Percentiles rank a stretch among this genome's conserved stretches.
phyloP scores from a whole-genome alignment of 192 early-diverging fungal species.

The Thamnidium elegans region DNA sequence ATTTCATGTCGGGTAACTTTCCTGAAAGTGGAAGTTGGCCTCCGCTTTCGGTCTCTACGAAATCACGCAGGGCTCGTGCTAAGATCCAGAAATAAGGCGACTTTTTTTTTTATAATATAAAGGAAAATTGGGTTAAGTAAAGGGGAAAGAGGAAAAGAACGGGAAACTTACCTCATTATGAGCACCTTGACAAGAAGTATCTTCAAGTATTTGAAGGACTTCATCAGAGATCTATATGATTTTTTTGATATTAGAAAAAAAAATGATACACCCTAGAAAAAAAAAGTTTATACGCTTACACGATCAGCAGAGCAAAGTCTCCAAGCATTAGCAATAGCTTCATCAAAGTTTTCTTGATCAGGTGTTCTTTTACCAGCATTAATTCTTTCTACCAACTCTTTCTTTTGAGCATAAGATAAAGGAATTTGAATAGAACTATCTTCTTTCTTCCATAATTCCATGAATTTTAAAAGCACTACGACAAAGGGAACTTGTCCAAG shows the following conservation, averaged over 20 bases:
- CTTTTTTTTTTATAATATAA: conserved; percentile 23
- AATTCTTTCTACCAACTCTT: conserved; percentile 65
- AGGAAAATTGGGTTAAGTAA: conserved; percentile 4
- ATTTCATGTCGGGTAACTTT: conserved; percentile 94
- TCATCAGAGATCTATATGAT: conserved; percentile 41
- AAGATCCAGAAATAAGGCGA: conserved; percentile 86
- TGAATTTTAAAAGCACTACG: conserved; percentile 73
- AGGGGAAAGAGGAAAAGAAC: neutral
- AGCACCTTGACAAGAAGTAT: conserved; percentile 54
- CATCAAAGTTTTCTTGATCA: conserved; percentile 88
- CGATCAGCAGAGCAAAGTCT: conserved; percentile 24
- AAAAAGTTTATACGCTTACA: neutral
- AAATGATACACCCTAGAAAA: neutral
- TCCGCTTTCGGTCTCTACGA: conserved; percentile 66
- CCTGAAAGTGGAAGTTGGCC: conserved; percentile 83
- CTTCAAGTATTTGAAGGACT: conserved; percentile 54
- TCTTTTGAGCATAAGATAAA: conserved; percentile 56
- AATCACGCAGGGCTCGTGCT: conserved; percentile 72
- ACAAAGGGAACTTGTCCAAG: conserved; percentile 84
- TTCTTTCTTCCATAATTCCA: conserved; percentile 69
- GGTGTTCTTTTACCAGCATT: conserved; percentile 49
- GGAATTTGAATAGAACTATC: conserved; percentile 66
- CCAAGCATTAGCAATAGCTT: conserved; percentile 70
- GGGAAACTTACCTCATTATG: conserved; percentile 1
- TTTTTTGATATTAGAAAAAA: neutral